phyloP scores from a whole-genome alignment of 2,329 filamentous ascomycete species.

The Paecilomyces niveus region DNA sequence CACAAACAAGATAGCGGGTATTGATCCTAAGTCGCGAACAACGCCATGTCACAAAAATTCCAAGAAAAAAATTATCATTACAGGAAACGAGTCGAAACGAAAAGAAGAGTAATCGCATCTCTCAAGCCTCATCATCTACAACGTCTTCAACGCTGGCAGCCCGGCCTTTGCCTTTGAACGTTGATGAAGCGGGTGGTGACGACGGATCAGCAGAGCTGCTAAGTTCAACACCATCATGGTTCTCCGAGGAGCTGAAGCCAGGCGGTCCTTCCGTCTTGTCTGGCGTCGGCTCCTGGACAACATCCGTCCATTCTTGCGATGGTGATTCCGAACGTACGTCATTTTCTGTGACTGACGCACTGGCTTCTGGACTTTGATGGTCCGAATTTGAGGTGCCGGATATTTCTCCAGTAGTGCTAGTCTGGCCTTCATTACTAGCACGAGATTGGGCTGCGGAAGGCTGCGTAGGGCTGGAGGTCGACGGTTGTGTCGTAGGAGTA shows the following conservation, averaged over 20 bases:
- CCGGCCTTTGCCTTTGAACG: conserved; percentile 27
- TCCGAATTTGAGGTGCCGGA: background rate
- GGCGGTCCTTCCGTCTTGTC: conserved; percentile 1
- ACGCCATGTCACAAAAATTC: background rate
- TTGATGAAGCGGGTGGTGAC: conserved; percentile 10
- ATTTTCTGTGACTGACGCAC: background rate
- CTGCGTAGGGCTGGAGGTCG: background rate
- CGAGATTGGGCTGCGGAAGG: background rate
- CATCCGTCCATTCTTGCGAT: conserved; percentile 24
- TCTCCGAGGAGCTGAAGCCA: background rate
- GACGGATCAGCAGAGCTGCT: background rate
- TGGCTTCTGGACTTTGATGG: background rate
- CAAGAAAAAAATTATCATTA: background rate
- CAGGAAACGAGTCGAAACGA: background rate
- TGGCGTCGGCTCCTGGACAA: conserved; percentile 13
- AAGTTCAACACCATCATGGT: conserved; percentile 3
- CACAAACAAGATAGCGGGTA: background rate
- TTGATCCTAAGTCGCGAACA: background rate
- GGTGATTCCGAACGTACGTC: conserved; percentile 8
- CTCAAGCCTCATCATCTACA: conserved; percentile 18
- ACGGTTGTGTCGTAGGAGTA: background rate
- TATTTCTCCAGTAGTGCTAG: background rate
- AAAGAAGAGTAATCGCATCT: background rate
- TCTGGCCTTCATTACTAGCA: background rate
- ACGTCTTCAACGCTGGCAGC: conserved; percentile 29